Conservation (phyloP, 2,329 filamentous ascomycete genomes). For the Diaporthe citriasiana region DNA sequence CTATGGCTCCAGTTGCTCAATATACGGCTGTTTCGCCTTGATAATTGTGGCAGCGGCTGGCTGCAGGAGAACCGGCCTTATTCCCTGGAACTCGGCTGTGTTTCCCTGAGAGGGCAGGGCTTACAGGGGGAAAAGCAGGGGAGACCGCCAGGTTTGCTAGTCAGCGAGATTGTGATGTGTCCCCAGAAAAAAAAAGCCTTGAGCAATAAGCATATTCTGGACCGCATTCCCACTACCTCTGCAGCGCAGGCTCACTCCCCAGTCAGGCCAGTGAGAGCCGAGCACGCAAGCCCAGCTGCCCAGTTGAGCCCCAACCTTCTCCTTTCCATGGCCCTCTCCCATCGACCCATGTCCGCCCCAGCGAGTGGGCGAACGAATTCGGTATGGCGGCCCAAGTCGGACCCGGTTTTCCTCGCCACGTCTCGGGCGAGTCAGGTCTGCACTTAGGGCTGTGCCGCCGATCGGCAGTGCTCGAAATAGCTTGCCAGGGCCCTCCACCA, state of each 20-base stretch:
- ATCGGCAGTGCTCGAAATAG: slow-evolving; percentile 23
- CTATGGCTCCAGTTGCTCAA: neutral
- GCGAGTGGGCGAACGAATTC: neutral
- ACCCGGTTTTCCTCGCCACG: slow-evolving; percentile 33
- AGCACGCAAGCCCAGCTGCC: too few species aligned
- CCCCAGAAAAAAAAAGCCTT: slow-evolving; percentile 24
- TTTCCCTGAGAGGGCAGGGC: neutral
- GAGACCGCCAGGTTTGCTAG: neutral
- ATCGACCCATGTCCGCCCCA: neutral
- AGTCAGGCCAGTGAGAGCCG: too few species aligned
- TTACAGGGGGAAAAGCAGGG: neutral
- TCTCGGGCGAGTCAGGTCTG: slow-evolving; percentile 27
- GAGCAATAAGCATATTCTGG: slow-evolving; percentile 32
- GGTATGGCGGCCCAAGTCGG: slow-evolving; percentile 7
- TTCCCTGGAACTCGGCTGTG: slow-evolving; percentile 25
- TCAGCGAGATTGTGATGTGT: slow-evolving; percentile 26
- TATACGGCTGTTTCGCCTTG: slow-evolving; percentile 19
- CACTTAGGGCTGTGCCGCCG: slow-evolving; percentile 12
- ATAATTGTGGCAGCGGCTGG: neutral
- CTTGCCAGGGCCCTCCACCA: neutral
- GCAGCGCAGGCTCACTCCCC: too few species aligned
- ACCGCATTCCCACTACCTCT: slow-evolving; percentile 19
- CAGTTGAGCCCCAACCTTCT: neutral
- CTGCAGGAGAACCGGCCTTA: neutral
- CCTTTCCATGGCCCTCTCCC: neutral